phyloP scores from a whole-genome alignment of 345 rosid species.

The Syzygium aqueum region DNA sequence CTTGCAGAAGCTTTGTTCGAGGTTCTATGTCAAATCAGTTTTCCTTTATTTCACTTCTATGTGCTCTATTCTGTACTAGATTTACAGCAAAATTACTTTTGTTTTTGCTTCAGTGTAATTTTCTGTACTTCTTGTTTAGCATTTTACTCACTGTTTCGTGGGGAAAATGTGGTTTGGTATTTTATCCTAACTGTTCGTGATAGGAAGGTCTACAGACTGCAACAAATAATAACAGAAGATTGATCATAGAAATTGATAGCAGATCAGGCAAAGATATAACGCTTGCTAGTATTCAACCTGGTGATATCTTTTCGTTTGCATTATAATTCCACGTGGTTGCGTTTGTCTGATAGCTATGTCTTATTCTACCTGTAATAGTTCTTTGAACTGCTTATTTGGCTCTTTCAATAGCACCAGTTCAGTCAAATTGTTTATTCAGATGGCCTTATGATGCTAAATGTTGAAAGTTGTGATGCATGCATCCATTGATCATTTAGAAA shows the following conservation, averaged over 20 bases:
- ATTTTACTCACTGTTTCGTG: background rate
- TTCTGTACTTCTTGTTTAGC: background rate
- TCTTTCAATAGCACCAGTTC: background rate
- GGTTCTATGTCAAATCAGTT: slow-evolving; percentile 21
- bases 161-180: background rate
- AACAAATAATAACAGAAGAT: background rate
- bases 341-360: background rate
- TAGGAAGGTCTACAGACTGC: background rate
- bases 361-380: background rate
- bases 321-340: background rate
- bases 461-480: background rate
- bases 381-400: background rate
- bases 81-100: background rate
- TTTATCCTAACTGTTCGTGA: background rate
- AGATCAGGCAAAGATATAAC: background rate
- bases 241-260: background rate
- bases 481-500: background rate
- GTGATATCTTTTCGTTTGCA: background rate
- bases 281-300: background rate
- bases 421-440: background rate
- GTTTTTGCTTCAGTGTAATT: too few species aligned
- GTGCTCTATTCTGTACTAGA: background rate
- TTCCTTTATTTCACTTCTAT: background rate
- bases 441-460: background rate
- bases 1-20: slow-evolving; percentile 82